phyloP scores from a whole-genome alignment of 371 early-diverging fungal genomes.

The Syncephalastrum racemosum region DNA sequence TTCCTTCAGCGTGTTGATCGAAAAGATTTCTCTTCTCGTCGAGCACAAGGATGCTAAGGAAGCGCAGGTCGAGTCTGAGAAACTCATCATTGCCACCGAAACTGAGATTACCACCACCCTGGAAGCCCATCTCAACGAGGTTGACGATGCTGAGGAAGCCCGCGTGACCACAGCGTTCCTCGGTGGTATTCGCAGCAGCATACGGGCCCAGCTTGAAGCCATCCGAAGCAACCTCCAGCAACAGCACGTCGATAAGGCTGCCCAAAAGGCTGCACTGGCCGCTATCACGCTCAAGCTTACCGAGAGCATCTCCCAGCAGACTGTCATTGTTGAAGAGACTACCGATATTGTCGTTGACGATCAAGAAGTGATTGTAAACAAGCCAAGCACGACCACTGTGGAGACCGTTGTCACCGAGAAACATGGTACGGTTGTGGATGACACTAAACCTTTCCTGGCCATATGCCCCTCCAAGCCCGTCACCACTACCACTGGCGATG shows the following conservation, averaged over 20 bases:
- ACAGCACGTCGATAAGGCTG: conserved; percentile 19
- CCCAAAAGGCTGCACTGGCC: conserved; percentile 16
- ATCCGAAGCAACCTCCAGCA: conserved; percentile 24
- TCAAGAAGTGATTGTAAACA: background rate
- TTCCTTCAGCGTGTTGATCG: conserved; percentile 11
- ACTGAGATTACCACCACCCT: conserved; percentile 14
- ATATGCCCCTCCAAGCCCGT: conserved; percentile 1
- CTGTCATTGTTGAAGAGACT: conserved; percentile 7
- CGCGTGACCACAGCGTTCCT: conserved; percentile 21
- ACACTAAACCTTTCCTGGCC: conserved; percentile 3
- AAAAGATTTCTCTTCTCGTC: conserved; percentile 10
- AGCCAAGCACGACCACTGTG: background rate
- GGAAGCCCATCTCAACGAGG: conserved; percentile 17
- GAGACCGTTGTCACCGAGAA: conserved; percentile 2
- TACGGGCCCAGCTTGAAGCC: conserved; percentile 21
- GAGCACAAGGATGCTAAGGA: conserved; percentile 26
- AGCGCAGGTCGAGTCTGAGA: conserved; percentile 18
- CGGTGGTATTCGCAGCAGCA: conserved; percentile 26
- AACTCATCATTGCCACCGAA: conserved; percentile 25
- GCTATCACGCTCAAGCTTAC: background rate
- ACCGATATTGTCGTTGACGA: conserved; percentile 4
- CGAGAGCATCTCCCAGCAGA: conserved; percentile 6
- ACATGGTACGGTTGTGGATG: conserved; percentile 2
- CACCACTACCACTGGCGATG: conserved; percentile 4
- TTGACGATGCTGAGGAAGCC: conserved; percentile 16